phyloP scores from a whole-genome alignment of 106 monocot species.

The Phalaenopsis aphrodite region DNA sequence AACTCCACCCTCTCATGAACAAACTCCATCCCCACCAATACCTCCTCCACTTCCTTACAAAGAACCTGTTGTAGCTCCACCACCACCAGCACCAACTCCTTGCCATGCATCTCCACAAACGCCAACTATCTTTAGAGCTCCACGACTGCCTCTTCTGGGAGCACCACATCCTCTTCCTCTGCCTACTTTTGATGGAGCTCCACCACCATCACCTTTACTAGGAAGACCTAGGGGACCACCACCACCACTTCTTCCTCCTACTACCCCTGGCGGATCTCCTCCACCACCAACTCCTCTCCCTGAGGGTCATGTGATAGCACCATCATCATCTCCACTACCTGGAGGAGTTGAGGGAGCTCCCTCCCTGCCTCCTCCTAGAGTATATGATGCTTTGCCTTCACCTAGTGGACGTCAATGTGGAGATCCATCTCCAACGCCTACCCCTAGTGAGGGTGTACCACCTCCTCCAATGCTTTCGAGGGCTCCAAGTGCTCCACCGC shows the following conservation, averaged over 20 bases:
- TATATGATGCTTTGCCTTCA: background rate
- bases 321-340: background rate
- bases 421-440: conserved; percentile 7
- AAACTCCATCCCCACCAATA: background rate
- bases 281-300: conserved; percentile 18
- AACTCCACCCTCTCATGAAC: background rate
- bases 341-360: background rate
- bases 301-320: background rate
- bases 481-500: conserved; percentile 41
- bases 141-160: conserved; percentile 5
- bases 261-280: background rate
- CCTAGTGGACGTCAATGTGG: conserved; percentile 15
- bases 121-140: background rate
- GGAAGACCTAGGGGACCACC: background rate
- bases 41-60: background rate
- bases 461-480: conserved; percentile 17
- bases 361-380: background rate
- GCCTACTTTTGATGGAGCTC: background rate
- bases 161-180: conserved; percentile 12
- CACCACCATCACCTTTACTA: background rate
- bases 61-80: background rate
- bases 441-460: conserved; percentile 6
- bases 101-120: background rate
- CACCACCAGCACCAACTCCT: background rate
- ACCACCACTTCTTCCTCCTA: background rate